Base-by-base conservation (phyloP, 139 green algal genomes). In the Marvania coccoides region DNA sequence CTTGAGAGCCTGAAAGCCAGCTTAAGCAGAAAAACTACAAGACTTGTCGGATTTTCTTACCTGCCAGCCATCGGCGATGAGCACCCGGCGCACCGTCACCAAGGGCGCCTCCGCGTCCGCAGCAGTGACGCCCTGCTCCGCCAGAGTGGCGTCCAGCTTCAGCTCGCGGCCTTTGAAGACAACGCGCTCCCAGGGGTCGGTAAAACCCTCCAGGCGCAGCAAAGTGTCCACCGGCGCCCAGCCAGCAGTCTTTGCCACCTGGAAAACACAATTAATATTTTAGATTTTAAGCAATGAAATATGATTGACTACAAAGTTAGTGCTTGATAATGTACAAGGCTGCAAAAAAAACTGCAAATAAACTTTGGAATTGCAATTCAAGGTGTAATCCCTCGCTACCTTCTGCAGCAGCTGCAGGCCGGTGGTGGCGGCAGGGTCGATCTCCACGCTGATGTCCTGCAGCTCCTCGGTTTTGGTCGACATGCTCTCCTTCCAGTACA, bases 401-500 rank as follows among this genome's bases (percentile, higher is more conserved):
- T 53, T 61, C 61, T 74, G 55, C 19, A 81, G 37, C 24, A 82
- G 28, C 2, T 65, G 53, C 10, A 26, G 36, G 1, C 34, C 37
- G 6, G 73, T 81, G 29, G 66, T 45, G 40, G 57, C 37, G 15
- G 55, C 35, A 5, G 68, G 24, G 19, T 72, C 72, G 13, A 76
- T 31, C 28, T 77, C 54, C 29, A 82, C 3, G n/a, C n/a, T 19
- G 3, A 65, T 12, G 9, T 69, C 61, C 4, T 81, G 46, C 42
- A 76, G 28, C 31, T 53, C 6, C 10, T 81, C 67, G 3, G 76
- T 82, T 40, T 81, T 77, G 0, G 88, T 91, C 13, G 51, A 61
- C 76, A 92, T 87, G 26, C 59, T 68, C 33, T 86, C 83, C 69
- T 93, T 94, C 89, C 89, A 95, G 67, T 95, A 95, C 34, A 95